Percentiles rank a stretch among this genome's conserved stretches.
These are phyloP conservation scores for Globisporangium mamillatum DNA, from an alignment of 352 stramenopile genomes.

Conservation along the genomic window DNA sequence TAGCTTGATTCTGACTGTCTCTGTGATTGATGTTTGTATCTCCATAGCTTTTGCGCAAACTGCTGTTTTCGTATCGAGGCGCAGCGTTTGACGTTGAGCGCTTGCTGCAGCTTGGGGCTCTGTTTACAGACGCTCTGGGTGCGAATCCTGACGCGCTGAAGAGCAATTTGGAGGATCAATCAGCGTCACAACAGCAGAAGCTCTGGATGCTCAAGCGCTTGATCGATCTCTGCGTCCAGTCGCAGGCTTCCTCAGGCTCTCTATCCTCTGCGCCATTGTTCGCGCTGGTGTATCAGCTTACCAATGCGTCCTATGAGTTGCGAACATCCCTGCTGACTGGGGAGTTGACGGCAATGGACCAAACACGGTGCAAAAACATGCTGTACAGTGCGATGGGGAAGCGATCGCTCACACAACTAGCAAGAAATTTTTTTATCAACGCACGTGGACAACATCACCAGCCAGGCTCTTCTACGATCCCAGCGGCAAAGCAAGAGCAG, in stretches of 20 bases:
- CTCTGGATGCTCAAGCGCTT: conserved; percentile 40
- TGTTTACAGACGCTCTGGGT: conserved; percentile 27
- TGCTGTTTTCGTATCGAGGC: conserved; percentile 41
- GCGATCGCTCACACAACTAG: conserved; percentile 27
- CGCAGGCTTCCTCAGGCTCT: conserved; percentile 1
- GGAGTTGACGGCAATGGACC: conserved; percentile 17
- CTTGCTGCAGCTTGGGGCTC: conserved; percentile 22
- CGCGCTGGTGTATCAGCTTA: conserved; percentile 19
- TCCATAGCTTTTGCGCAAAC: conserved; percentile 36
- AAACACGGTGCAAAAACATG: conserved; percentile 11
- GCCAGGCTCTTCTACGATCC: neutral
- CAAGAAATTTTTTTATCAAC: conserved; percentile 24
- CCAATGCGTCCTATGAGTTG: conserved; percentile 22
- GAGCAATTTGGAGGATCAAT: conserved; percentile 2
- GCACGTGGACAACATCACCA: conserved; percentile 19
- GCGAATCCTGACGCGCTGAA: conserved; percentile 22
- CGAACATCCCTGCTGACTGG: conserved; percentile 32
- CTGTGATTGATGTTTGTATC: neutral
- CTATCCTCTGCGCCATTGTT: conserved; percentile 9
- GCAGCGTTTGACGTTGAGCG: conserved; percentile 26
- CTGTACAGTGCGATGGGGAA: conserved; percentile 27
- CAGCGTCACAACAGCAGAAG: conserved; percentile 9
- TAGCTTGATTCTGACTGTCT: neutral
- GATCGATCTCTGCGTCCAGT: conserved; percentile 49
- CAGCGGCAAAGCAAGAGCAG: neutral